Evolutionary conservation across 2,329 filamentous ascomycete genomes (phyloP).

Genomic region (Neurospora sp.): DNA sequence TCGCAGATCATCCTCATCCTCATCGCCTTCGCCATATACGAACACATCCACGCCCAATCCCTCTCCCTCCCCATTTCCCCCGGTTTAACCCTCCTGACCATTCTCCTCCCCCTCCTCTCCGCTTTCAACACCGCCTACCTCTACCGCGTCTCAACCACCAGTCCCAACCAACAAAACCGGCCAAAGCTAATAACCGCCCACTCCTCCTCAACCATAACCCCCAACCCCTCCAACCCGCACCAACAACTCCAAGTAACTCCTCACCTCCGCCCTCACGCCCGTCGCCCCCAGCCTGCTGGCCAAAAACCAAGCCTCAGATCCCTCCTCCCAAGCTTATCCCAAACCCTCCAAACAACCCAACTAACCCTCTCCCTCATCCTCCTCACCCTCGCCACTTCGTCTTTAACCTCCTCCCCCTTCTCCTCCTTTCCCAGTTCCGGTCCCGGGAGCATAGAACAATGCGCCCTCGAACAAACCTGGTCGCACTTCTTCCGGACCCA

Average conservation of each 20-base stretch:
- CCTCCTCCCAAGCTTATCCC: neutral
- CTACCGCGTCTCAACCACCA: slow-evolving; percentile 18
- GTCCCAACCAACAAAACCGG: neutral
- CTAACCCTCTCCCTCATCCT: slow-evolving; percentile 21
- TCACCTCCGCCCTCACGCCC: slow-evolving; percentile 14
- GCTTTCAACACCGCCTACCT: slow-evolving; percentile 28
- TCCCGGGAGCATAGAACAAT: slow-evolving; percentile 23
- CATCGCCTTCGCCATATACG: slow-evolving; percentile 20
- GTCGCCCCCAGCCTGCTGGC: neutral
- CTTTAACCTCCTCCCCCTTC: slow-evolving; percentile 26
- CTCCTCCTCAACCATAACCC: neutral
- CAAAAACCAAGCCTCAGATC: neutral
- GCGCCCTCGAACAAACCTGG: slow-evolving; percentile 50
- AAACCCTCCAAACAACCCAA: slow-evolving; percentile 31
- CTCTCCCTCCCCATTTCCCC: slow-evolving; percentile 33
- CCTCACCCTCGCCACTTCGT: slow-evolving; percentile 33
- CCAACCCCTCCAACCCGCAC: slow-evolving; percentile 5
- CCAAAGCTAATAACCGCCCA: neutral
- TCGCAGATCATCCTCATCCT: slow-evolving; percentile 16
- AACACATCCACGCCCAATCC: slow-evolving; percentile 28
- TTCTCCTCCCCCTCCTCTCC: slow-evolving; percentile 31
- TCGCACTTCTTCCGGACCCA: slow-evolving; percentile 39
- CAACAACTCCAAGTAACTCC: slow-evolving; percentile 1
- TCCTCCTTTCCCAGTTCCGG: slow-evolving; percentile 22
- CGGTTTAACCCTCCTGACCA: slow-evolving; percentile 25